Percentiles rank a stretch among this genome's conserved stretches.
Conservation (phyloP, 495 filamentous ascomycete genomes). For the Apodospora peruviana region DNA sequence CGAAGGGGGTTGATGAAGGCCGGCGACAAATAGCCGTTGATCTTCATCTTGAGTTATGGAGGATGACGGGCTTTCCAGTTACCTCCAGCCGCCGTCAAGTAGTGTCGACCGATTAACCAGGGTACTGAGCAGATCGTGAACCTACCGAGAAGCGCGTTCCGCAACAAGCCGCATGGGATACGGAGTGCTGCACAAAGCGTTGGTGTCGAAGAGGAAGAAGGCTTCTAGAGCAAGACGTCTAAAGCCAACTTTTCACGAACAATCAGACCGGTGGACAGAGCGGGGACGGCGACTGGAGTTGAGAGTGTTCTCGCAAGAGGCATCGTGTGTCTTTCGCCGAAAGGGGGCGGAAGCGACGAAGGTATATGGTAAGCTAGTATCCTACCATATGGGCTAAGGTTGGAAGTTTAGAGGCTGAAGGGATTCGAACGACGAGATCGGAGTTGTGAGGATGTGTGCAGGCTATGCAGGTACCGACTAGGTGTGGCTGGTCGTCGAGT, state of each 20-base stretch:
- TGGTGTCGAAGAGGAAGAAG: constrained; percentile 35
- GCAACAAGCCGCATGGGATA: constrained; percentile 26
- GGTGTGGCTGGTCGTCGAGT: constrained; percentile 13
- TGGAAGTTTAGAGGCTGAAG: neutral
- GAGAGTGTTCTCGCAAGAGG: constrained; percentile 39
- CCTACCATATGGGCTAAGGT: constrained; percentile 26
- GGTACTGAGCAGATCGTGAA: constrained; percentile 32
- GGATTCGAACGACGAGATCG: neutral
- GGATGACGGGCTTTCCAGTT: constrained; percentile 26
- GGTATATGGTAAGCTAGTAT: constrained; percentile 31
- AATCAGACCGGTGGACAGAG: constrained; percentile 51
- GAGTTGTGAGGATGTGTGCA: constrained; percentile 1
- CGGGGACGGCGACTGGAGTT: constrained; percentile 54
- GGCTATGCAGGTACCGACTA: constrained; percentile 16
- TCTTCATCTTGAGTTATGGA: constrained; percentile 47
- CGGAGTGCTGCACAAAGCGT: constrained; percentile 17
- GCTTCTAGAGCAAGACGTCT: constrained; percentile 40
- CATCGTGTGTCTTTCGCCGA: constrained; percentile 44
- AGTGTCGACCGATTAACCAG: constrained; percentile 45
- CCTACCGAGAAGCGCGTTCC: constrained; percentile 36
- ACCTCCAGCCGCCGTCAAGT: constrained; percentile 52
- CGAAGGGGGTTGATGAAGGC: constrained; percentile 35
- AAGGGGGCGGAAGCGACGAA: constrained; percentile 19
- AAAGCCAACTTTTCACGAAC: constrained; percentile 43
- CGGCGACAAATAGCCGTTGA: constrained; percentile 40